Evolutionary conservation across 345 rosid species (phyloP).

Genomic region (Populus deltoides): DNA sequence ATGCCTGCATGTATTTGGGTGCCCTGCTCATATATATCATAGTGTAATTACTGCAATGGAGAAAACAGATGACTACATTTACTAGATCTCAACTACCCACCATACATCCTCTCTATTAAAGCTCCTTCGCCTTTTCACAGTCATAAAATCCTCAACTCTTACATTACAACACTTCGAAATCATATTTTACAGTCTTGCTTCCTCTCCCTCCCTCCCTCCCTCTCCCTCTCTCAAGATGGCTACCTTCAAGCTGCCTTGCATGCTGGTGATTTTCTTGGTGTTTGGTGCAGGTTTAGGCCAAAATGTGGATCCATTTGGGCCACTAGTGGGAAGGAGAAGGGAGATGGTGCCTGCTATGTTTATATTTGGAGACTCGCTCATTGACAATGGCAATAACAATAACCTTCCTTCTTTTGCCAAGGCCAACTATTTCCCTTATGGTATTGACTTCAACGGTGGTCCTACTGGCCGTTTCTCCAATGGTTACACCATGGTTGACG

Average conservation of each 20-base stretch:
- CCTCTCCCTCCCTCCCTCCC: too few relatives aligned
- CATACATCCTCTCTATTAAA: conserved; percentile 11
- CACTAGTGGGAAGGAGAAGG: conserved; percentile 25
- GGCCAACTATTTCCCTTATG: conserved; percentile 93
- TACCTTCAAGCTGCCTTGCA: not conserved
- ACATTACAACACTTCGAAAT: not conserved
- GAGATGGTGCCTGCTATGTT: conserved; percentile 86
- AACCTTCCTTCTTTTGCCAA: conserved; percentile 79
- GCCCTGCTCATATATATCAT: not conserved
- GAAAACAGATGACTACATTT: conserved; percentile 14
- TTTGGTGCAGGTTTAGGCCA: conserved; percentile 11
- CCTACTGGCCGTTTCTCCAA: conserved; percentile 98
- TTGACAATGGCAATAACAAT: conserved; percentile 92
- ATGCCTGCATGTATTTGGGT: not conserved
- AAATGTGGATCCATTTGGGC: conserved; percentile 6
- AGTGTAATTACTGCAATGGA: conserved; percentile 10
- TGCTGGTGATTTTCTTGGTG: not conserved
- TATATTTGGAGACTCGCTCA: conserved; percentile 88
- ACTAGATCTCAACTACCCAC: conserved; percentile 15
- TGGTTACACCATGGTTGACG: conserved; percentile 93
- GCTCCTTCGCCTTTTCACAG: not conserved
- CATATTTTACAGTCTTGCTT: not conserved
- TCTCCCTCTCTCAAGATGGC: not conserved
- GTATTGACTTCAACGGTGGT: conserved; percentile 90
- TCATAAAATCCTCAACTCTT: not conserved